phyloP scores from a whole-genome alignment of 2,329 filamentous ascomycete genomes.

The Diaporthe vexans region DNA sequence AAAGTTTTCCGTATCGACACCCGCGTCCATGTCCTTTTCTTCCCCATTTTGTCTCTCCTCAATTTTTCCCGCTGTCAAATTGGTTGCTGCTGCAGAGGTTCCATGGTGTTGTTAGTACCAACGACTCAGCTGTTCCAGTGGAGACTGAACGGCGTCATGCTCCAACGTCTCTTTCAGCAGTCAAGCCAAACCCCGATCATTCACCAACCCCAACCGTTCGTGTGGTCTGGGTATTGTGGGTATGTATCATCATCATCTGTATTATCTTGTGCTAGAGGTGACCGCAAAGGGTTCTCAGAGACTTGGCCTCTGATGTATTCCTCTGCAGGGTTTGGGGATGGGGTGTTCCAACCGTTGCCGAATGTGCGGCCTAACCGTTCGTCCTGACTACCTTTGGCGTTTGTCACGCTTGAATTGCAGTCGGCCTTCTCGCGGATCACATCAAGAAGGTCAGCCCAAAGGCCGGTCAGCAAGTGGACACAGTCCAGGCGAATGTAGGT shows the following conservation, averaged over 20 bases:
- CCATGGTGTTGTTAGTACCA: no score
- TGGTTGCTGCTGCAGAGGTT: no score
- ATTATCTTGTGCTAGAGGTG: background rate
- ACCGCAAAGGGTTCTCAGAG: background rate
- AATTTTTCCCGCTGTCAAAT: background rate
- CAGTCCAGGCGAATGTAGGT: accelerated
- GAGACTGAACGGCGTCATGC: background rate
- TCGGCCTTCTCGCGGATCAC: background rate
- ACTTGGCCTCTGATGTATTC: background rate
- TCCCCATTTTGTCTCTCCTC: background rate
- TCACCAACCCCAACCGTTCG: no score
- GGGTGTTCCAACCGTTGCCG: no score
- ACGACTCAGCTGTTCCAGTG: no score
- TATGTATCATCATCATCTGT: background rate
- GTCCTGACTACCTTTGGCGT: no score
- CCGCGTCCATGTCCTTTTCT: background rate
- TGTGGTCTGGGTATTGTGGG: no score
- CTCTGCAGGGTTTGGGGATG: background rate
- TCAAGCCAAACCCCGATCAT: no score
- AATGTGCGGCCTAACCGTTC: no score
- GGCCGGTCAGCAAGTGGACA: background rate
- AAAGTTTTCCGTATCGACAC: background rate
- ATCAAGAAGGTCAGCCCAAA: background rate
- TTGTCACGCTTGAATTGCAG: accelerated
- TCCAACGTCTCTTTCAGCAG: no score